A percentile compares a stretch with the other conserved stretches of the same genome.
phyloP scores from a whole-genome alignment of 2,329 filamentous ascomycete genomes.

The Westerdykella sp. region DNA sequence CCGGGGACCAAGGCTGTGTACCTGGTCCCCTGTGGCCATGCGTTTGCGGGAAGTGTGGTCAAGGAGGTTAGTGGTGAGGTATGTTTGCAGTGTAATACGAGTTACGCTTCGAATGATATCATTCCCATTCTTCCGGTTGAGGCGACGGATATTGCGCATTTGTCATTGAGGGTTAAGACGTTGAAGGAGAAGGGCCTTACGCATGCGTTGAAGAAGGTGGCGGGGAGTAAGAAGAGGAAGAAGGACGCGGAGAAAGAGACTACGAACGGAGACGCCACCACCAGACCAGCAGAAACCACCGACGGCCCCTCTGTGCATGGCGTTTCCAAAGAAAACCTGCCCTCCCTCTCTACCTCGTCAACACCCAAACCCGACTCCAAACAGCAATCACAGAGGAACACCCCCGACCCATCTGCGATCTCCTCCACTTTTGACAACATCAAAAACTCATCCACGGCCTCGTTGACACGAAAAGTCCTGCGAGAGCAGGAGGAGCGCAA shows the following conservation, averaged over 20 bases:
- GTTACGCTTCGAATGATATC: constrained; percentile 67
- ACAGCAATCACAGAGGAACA: too few relatives aligned
- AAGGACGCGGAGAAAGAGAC: constrained; percentile 54
- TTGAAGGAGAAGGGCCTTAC: constrained; percentile 67
- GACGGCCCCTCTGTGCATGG: constrained; percentile 7
- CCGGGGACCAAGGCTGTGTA: constrained; percentile 76
- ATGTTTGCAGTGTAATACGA: constrained; percentile 66
- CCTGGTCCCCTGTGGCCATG: constrained; percentile 89
- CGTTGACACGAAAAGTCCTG: constrained; percentile 76
- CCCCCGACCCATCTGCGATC: too few relatives aligned
- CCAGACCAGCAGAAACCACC: constrained; percentile 1
- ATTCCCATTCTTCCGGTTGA: constrained; percentile 73
- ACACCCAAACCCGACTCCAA: constrained; percentile 17
- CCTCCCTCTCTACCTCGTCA: constrained; percentile 23
- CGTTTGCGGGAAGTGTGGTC: constrained; percentile 80
- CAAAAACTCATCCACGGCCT: constrained; percentile 82
- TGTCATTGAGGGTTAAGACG: constrained; percentile 61
- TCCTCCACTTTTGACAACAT: constrained; percentile 51
- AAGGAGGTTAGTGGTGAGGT: constrained; percentile 66
- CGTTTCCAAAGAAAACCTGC: constrained; percentile 1
- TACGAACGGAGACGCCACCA: constrained; percentile 26
- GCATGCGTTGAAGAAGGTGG: constrained; percentile 80
- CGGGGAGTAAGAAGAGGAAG: constrained; percentile 64
- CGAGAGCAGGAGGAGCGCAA: constrained; percentile 79
- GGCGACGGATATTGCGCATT: constrained; percentile 61